Evolutionary conservation across 768 basidiomycete species (phyloP).

Genomic region (Phlegmacium glaucopus): DNA sequence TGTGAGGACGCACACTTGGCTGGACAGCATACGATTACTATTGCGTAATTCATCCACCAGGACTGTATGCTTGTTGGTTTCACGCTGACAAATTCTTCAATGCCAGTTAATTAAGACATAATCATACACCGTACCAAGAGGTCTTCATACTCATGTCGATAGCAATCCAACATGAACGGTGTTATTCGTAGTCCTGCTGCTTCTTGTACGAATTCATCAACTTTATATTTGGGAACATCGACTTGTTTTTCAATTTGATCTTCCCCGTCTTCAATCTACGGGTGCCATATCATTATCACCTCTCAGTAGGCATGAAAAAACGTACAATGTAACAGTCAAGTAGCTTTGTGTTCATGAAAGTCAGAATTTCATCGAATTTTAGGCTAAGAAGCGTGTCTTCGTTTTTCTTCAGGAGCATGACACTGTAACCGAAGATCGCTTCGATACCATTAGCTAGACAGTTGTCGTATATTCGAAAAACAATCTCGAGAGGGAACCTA

Average conservation of each 20-base stretch:
- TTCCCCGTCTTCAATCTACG: slow-evolving; percentile 16
- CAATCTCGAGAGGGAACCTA: slow-evolving; percentile 92
- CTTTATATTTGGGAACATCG: slow-evolving; percentile 44
- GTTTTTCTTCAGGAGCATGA: slow-evolving; percentile 83
- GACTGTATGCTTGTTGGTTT: slow-evolving; percentile 76
- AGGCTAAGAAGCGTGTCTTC: slow-evolving; percentile 74
- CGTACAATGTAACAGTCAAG: slow-evolving; percentile 76
- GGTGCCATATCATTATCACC: not conserved
- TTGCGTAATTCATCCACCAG: slow-evolving; percentile 83
- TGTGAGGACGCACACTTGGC: slow-evolving; percentile 68
- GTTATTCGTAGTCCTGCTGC: slow-evolving; percentile 85
- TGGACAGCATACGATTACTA: slow-evolving; percentile 69
- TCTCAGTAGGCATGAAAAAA: not conserved
- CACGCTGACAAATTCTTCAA: slow-evolving; percentile 35
- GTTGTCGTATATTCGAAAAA: slow-evolving; percentile 96
- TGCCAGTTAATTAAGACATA: not conserved
- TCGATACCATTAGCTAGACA: slow-evolving; percentile 96
- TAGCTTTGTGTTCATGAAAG: slow-evolving; percentile 75
- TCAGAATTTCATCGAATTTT: slow-evolving; percentile 89
- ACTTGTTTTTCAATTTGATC: slow-evolving; percentile 21
- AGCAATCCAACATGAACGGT: slow-evolving; percentile 93
- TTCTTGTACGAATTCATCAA: slow-evolving; percentile 85
- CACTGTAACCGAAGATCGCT: slow-evolving; percentile 93
- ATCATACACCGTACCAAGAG: slow-evolving; percentile 40
- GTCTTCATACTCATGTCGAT: slow-evolving; percentile 87